These are phyloP conservation scores for Wallacemonas rigidus DNA, from an alignment of 208 protist genomes.

Conservation along the genomic window DNA sequence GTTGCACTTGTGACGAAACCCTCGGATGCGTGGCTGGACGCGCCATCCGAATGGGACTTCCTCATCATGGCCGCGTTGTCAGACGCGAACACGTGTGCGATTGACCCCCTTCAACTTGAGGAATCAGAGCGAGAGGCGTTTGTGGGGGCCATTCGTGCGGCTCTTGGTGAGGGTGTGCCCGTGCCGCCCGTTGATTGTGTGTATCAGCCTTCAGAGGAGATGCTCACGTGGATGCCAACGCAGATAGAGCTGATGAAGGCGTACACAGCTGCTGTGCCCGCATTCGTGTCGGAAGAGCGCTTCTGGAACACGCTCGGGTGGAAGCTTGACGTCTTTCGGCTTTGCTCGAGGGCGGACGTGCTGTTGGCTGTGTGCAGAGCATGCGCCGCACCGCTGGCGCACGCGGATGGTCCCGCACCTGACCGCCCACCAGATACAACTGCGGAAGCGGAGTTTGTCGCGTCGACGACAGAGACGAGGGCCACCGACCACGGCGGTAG, in stretches of 20 bases:
- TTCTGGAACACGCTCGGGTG: constrained; percentile 65
- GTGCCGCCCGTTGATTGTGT: background rate
- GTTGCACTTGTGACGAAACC: constrained; percentile 24
- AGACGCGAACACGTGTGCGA: constrained; percentile 44
- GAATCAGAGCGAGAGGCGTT: background rate
- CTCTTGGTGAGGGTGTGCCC: background rate
- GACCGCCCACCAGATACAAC: background rate
- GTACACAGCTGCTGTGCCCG: constrained; percentile 47
- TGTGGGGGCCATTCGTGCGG: background rate
- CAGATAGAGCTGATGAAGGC: constrained; percentile 28
- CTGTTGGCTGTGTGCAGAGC: constrained; percentile 27
- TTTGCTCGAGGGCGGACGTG: constrained; percentile 30
- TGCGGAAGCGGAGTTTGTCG: background rate
- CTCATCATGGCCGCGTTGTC: constrained; percentile 35
- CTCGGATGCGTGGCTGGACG: constrained; percentile 34
- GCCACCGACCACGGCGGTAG: background rate
- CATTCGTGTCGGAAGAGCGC: constrained; percentile 43
- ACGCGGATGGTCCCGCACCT: background rate
- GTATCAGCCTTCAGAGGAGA: constrained; percentile 32
- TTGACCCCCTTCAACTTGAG: constrained; percentile 26
- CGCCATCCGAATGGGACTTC: constrained; percentile 46
- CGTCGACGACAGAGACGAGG: background rate
- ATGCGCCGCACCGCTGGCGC: background rate
- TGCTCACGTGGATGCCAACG: constrained; percentile 44
- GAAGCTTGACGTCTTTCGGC: constrained; percentile 41